These are phyloP conservation scores for Phaffomyces opuntiae DNA, from an alignment of 805 yeast species.

Conservation along the genomic window DNA sequence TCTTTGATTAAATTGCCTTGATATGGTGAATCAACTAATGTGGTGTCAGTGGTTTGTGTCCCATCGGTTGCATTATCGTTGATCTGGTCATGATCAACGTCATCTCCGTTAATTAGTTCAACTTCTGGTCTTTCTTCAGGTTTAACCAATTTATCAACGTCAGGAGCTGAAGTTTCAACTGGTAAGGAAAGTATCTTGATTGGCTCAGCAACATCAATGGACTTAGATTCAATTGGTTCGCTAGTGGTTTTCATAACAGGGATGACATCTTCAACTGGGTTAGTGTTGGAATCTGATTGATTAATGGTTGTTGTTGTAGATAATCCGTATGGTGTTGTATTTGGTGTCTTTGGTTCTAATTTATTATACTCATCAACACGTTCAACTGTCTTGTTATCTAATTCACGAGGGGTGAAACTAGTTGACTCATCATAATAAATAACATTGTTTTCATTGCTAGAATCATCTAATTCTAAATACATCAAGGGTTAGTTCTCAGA, in stretches of 20 bases:
- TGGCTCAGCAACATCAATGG: too few relatives aligned
- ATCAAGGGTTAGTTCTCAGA: slow-evolving; percentile 20
- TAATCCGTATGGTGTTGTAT: slow-evolving; percentile 18
- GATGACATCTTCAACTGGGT: neutral
- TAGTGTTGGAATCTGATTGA: neutral
- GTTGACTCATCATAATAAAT: slow-evolving; percentile 13
- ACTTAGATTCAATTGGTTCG: too few relatives aligned
- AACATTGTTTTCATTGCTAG: slow-evolving; percentile 33
- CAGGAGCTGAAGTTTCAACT: too few relatives aligned
- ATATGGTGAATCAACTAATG: neutral
- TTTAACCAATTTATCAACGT: neutral
- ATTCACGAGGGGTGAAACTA: neutral
- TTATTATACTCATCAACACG: neutral
- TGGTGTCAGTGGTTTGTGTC: neutral
- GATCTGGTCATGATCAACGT: neutral
- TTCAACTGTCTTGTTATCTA: neutral
- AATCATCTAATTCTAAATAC: slow-evolving; percentile 25
- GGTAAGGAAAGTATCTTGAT: too few relatives aligned
- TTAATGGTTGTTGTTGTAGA: too few relatives aligned
- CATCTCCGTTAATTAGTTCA: neutral
- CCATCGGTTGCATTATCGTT: neutral
- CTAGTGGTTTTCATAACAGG: too few relatives aligned
- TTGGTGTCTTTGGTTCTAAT: slow-evolving; percentile 17
- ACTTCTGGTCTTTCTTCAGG: slow-evolving; percentile 1
- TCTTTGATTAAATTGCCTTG: too few relatives aligned